These are phyloP conservation scores for Aspergillus saccharolyticus DNA, from an alignment of 495 filamentous ascomycete genomes.

Conservation along the genomic window DNA sequence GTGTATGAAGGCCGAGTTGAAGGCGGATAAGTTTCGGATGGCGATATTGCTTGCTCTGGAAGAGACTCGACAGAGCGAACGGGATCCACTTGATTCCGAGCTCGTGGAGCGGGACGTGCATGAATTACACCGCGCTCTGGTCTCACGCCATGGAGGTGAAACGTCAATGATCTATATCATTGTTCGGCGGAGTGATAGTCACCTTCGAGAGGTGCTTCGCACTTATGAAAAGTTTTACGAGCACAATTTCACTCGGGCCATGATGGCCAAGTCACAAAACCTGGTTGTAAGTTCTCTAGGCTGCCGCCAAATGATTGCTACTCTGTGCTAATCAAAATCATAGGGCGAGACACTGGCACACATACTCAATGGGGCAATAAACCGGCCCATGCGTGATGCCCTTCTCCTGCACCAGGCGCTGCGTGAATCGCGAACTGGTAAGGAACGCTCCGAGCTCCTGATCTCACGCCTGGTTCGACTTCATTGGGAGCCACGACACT, in stretches of 20 bases:
- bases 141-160: conserved; percentile 76
- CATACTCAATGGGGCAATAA: conserved; percentile 94
- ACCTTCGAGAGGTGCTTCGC: conserved; percentile 73
- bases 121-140: conserved; percentile 63
- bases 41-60: conserved; percentile 84
- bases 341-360: conserved; percentile 94
- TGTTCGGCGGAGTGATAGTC: conserved; percentile 68
- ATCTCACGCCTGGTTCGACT: conserved; percentile 75
- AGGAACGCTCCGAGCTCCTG: conserved; percentile 72
- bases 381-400: conserved; percentile 89
- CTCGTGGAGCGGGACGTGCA: conserved; percentile 67
- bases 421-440: conserved; percentile 55
- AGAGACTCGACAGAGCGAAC: conserved; percentile 76
- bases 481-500: conserved; percentile 78
- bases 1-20: conserved; percentile 87
- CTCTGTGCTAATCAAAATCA: neutral
- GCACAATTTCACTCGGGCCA: conserved; percentile 79
- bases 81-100: conserved; percentile 49
- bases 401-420: conserved; percentile 92
- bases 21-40: conserved; percentile 89
- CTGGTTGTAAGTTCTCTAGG: conserved; percentile 65
- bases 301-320: conserved; percentile 4
- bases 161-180: conserved; percentile 85
- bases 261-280: conserved; percentile 83
- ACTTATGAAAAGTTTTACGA: conserved; percentile 64